These are phyloP conservation scores for Polychytrium aggregatum DNA, from an alignment of 192 early-diverging fungal genomes.

Conservation along the genomic window DNA sequence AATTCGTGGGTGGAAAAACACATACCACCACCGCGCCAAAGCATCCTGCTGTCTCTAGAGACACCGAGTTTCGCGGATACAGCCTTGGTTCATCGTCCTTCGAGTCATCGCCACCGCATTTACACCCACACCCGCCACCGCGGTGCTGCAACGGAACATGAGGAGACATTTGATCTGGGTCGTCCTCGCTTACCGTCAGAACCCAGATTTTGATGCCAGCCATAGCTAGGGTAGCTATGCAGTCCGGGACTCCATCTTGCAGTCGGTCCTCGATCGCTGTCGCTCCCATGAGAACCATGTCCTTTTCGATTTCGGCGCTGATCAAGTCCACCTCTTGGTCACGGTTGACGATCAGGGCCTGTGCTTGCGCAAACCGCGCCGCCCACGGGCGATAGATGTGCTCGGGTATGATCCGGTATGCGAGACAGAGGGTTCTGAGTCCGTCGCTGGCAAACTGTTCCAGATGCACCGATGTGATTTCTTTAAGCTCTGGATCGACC, in stretches of 20 bases:
- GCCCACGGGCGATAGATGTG: conserved; percentile 68
- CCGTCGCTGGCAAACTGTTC: conserved; percentile 48
- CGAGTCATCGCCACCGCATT: too few relatives aligned
- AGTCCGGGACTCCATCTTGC: conserved; percentile 90
- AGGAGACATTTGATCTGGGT: not conserved
- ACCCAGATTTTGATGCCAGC: conserved; percentile 97
- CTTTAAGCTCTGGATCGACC: conserved; percentile 33
- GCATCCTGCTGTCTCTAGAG: too few relatives aligned
- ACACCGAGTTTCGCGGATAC: too few relatives aligned
- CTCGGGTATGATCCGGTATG: conserved; percentile 60
- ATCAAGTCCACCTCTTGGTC: conserved; percentile 59
- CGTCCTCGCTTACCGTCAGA: conserved; percentile 43
- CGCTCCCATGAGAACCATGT: conserved; percentile 76
- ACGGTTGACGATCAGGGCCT: conserved; percentile 57
- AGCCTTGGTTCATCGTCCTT: too few relatives aligned
- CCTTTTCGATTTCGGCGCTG: conserved; percentile 67
- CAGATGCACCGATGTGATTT: conserved; percentile 25
- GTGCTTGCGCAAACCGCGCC: conserved; percentile 61
- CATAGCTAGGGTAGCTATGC: conserved; percentile 66
- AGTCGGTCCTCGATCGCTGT: conserved; percentile 96
- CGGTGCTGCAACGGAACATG: not conserved
- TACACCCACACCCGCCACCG: too few relatives aligned
- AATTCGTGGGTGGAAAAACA: too few relatives aligned
- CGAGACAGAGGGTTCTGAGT: conserved; percentile 80
- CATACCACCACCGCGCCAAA: too few relatives aligned